Conservation (phyloP, 345 rosid genomes). For the Pistacia vera region DNA sequence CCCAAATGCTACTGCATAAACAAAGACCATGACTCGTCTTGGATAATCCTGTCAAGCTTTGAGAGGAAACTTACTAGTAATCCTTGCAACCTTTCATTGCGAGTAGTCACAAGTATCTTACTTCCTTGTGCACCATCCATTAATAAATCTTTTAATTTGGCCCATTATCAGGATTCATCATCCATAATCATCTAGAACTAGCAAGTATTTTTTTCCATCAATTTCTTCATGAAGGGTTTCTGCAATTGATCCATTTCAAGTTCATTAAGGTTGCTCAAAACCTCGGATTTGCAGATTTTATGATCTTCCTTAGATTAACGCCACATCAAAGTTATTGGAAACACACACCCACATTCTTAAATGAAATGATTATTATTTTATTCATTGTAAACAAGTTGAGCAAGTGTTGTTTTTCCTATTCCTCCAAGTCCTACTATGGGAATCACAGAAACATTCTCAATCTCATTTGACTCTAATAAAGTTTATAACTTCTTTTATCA, state of each 20-base stretch:
- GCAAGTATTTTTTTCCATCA: background rate
- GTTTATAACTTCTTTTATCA: background rate
- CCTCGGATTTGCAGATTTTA: no score
- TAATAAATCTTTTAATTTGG: background rate
- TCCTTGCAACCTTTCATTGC: background rate
- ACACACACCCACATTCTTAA: background rate
- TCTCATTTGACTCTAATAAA: background rate
- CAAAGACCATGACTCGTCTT: slow-evolving; percentile 2
- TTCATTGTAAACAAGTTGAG: slow-evolving; percentile 7
- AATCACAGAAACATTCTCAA: background rate
- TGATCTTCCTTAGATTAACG: background rate
- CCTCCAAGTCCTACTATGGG: slow-evolving; percentile 15
- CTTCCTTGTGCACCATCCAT: background rate
- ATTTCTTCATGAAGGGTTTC: background rate
- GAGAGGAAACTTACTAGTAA: background rate
- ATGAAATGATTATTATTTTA: background rate
- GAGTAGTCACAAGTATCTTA: slow-evolving; percentile 4
- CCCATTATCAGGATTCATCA: background rate
- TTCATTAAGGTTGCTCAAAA: background rate
- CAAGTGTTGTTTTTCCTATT: slow-evolving; percentile 21
- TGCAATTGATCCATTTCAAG: background rate
- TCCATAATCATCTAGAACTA: slow-evolving; percentile 21
- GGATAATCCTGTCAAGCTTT: background rate
- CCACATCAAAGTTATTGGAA: background rate
- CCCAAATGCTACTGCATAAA: background rate